Base-by-base conservation (phyloP, 2,329 filamentous ascomycete genomes). In the Xylaria arbuscula region DNA sequence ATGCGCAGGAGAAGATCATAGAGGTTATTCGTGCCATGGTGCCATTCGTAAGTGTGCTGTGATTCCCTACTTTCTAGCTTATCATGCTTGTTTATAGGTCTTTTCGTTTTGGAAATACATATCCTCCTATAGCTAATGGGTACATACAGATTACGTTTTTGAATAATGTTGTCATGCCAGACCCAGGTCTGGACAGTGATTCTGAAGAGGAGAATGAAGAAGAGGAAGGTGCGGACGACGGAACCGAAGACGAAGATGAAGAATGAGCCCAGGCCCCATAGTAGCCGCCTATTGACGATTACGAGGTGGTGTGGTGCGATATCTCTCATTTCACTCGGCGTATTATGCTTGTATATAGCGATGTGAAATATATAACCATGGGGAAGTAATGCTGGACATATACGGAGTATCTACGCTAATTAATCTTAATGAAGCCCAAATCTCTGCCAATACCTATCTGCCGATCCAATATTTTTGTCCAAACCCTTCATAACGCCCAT, bases 1-100 rank as follows among this genome's bases (percentile, higher is more conserved):
- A 88, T 75, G 89, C 88, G 17, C 86, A 93, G 79, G 86, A 89
- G 36, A 87, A 87, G 75, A 85, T 97, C 61, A 83, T 85, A 60
- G 84, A 87, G 47, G 81, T 93, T 24, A 82, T 97, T 72, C 83
- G 84, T 38, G 85, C 88, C 60, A 87, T 97, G 86, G 88, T 89
- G 70, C 90, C 90, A 50, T 97, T 95, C 82, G 93, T 97, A 83
- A 91, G 92, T 87, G 92, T 87, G 38, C 50, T 62, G 2, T n/a
- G 9, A 10, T 19, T 71, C 66, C 56, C 70, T 70, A 59, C 70
- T 60, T 71, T 70, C 61, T 68, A 72, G 48, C n/a, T n/a, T 62
- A 60, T 63, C 15, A 19, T 40, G 57, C 32, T 56, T 57, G 3
- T 6, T 3, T 24, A 17, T 42, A 40, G 4, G 7, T 42, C 36